Conservation (phyloP, 441 rosid genomes). For the Gossypium lobatum region DNA sequence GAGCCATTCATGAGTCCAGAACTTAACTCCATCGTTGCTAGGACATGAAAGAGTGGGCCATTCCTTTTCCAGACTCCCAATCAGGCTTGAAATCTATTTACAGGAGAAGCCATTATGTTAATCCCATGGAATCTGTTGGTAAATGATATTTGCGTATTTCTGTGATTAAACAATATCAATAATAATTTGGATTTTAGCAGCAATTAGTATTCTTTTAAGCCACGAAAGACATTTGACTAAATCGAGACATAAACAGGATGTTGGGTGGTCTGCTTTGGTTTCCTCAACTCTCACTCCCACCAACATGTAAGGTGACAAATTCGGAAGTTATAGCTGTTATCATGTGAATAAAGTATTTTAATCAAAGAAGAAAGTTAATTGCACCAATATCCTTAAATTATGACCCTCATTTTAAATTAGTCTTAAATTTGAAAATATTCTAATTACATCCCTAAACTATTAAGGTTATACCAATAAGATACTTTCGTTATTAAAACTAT, state of each 20-base stretch:
- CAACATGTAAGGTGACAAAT: no score
- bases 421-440: no score
- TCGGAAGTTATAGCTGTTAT: no score
- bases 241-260: background rate
- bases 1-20: conserved; percentile 86
- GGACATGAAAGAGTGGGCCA: conserved; percentile 88
- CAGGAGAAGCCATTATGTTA: no score
- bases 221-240: background rate
- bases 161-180: background rate
- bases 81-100: conserved; percentile 49
- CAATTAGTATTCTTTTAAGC: background rate
- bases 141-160: background rate
- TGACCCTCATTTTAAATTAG: no score
- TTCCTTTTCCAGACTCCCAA: conserved; percentile 28
- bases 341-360: no score
- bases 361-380: no score
- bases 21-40: conserved; percentile 47
- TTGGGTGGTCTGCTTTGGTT: background rate
- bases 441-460: no score
- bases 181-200: background rate
- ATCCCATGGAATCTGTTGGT: background rate
- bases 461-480: no score
- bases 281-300: no score
- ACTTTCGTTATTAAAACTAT: no score
- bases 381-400: no score